These are phyloP conservation scores for Calonectria ilicicola DNA, from an alignment of 2,329 filamentous ascomycete species.

Conservation along the genomic window DNA sequence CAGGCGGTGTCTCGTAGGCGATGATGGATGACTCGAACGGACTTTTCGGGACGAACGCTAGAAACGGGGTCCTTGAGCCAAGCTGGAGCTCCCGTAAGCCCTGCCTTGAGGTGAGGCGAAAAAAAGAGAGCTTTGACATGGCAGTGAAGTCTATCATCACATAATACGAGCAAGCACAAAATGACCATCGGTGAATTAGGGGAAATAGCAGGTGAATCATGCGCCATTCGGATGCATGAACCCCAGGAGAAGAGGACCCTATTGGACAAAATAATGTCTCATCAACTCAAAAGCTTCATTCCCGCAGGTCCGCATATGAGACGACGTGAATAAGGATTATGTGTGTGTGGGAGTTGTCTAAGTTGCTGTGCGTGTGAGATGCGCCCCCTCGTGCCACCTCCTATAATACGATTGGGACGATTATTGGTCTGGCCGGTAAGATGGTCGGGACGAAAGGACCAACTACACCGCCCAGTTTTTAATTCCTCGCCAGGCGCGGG, in stretches of 20 bases:
- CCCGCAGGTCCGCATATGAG: neutral
- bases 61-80: neutral
- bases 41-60: neutral
- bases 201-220: conserved; percentile 2
- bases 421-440: neutral
- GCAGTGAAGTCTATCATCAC: neutral
- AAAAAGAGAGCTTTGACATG: neutral
- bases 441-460: neutral
- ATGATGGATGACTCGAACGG: neutral
- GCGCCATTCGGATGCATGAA: neutral
- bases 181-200: neutral
- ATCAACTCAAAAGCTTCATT: neutral
- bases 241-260: neutral
- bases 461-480: neutral
- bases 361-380: neutral
- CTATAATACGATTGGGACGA: neutral
- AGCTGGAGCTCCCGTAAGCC: neutral
- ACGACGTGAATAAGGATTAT: neutral
- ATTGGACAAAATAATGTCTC: neutral
- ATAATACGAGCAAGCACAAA: conserved; percentile 3
- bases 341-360: neutral
- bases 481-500: neutral
- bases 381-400: neutral
- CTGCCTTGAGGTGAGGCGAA: neutral
- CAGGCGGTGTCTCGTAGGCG: neutral